phyloP scores from a whole-genome alignment of 441 rosid genomes.

The Geranium incanum region DNA sequence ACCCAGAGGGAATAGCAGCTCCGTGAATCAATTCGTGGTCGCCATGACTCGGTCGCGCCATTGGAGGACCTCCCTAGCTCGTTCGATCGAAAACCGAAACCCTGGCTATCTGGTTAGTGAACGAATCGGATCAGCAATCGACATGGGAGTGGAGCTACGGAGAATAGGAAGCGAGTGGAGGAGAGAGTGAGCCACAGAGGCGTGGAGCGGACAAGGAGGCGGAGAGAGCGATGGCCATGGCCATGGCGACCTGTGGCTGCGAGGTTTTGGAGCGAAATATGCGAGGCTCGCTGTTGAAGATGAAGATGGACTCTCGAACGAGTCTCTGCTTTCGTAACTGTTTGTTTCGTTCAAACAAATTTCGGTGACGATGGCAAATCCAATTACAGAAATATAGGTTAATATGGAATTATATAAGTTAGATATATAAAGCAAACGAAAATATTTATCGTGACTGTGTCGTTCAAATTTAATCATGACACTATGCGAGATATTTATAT shows the following conservation, averaged over 20 bases:
- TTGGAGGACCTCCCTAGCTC: constrained; percentile 4
- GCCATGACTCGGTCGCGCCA: constrained; percentile 34
- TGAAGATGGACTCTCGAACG: constrained; percentile 6
- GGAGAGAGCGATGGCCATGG: constrained; percentile 1
- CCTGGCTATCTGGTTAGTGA: neutral
- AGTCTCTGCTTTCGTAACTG: constrained; percentile 5
- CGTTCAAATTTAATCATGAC: no score
- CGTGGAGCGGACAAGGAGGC: neutral
- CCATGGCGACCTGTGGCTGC: neutral
- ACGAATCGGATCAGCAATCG: neutral
- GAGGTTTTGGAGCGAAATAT: neutral
- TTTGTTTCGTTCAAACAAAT: constrained; percentile 9
- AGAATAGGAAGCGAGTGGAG: neutral
- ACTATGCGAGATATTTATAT: no score
- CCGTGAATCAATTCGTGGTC: constrained; percentile 25
- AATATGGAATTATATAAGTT: no score
- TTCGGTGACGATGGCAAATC: neutral
- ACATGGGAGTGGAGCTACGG: neutral
- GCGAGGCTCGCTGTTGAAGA: neutral
- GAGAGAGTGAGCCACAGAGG: neutral
- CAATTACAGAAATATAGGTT: neutral
- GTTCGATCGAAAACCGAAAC: constrained; percentile 2
- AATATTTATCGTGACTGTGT: no score
- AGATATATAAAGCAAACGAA: no score
- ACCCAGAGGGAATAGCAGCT: constrained; percentile 57